These are phyloP conservation scores for Epithele typhae DNA, from an alignment of 768 basidiomycete genomes.

Conservation along the genomic window DNA sequence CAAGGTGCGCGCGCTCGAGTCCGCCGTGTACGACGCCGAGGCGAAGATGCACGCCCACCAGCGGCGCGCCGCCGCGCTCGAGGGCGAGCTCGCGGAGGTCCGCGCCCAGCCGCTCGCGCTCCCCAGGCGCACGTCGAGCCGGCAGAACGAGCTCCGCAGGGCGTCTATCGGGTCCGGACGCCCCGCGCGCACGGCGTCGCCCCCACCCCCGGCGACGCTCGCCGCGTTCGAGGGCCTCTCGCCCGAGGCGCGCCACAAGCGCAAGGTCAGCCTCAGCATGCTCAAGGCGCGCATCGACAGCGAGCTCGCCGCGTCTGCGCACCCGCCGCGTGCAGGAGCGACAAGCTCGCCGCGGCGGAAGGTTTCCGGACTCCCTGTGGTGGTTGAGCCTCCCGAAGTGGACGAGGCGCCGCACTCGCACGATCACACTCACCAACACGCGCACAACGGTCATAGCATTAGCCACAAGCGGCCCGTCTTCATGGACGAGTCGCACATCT, in stretches of 20 bases:
- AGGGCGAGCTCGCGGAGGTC: conserved; percentile 56
- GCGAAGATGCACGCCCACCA: conserved; percentile 63
- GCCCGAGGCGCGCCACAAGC: conserved; percentile 75
- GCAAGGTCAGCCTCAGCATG: conserved; percentile 82
- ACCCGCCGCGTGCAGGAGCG: conserved; percentile 37
- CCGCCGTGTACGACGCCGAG: conserved; percentile 67
- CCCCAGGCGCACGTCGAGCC: conserved; percentile 26
- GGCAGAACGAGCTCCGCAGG: conserved; percentile 36
- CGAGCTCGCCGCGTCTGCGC: conserved; percentile 45
- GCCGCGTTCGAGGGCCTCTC: conserved; percentile 68
- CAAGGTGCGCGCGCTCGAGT: conserved; percentile 74
- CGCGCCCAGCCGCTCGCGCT: conserved; percentile 32
- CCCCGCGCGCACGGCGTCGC: conserved; percentile 10
- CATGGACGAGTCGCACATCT: conserved; percentile 83
- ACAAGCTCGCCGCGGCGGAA: conserved; percentile 39
- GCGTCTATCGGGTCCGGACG: conserved; percentile 30
- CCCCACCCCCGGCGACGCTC: conserved; percentile 30
- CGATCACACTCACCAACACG: conserved; percentile 5
- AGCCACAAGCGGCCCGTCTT: conserved; percentile 56
- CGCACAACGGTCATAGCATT: neutral
- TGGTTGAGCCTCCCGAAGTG: conserved; percentile 23
- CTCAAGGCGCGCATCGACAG: conserved; percentile 87
- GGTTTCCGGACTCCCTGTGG: conserved; percentile 24
- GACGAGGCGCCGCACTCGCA: conserved; percentile 23
- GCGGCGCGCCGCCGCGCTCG: conserved; percentile 58